These are phyloP conservation scores for Starmerella gropengiesseri DNA, from an alignment of 805 yeast species.

Conservation along the genomic window DNA sequence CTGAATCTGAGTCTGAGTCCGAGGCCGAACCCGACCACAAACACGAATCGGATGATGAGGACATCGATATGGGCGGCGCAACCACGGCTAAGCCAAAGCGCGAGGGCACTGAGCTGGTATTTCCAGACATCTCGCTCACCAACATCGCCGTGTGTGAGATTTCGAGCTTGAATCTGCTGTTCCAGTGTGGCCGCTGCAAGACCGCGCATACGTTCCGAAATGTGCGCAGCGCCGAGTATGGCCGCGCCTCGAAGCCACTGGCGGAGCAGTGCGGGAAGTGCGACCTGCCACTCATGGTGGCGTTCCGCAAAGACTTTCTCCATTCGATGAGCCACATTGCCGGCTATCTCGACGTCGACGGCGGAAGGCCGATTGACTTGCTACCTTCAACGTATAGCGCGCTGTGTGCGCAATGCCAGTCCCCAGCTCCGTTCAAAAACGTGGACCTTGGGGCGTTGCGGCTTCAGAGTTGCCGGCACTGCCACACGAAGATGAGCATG, in stretches of 20 bases:
- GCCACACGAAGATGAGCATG: slow-evolving; percentile 31
- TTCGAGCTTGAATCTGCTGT: slow-evolving; percentile 28
- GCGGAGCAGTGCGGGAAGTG: slow-evolving; percentile 31
- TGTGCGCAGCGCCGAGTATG: slow-evolving; percentile 30
- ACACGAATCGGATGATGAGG: slow-evolving; percentile 27
- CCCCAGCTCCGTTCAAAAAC: slow-evolving; percentile 26
- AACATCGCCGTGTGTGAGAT: slow-evolving; percentile 31
- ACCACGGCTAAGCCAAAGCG: slow-evolving; percentile 13
- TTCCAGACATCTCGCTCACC: slow-evolving; percentile 28
- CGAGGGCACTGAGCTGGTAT: slow-evolving; percentile 30
- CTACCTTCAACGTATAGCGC: slow-evolving; percentile 31
- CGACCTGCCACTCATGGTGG: slow-evolving; percentile 28
- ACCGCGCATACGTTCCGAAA: slow-evolving; percentile 29
- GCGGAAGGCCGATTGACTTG: slow-evolving; percentile 31
- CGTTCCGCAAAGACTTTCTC: slow-evolving; percentile 32
- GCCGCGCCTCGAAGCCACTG: slow-evolving; percentile 27
- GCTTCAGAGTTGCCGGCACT: slow-evolving; percentile 29
- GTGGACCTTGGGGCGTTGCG: slow-evolving; percentile 30
- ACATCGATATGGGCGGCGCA: slow-evolving; percentile 15
- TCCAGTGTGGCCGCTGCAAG: slow-evolving; percentile 33
- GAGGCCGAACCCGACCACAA: slow-evolving; percentile 9
- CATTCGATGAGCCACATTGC: slow-evolving; percentile 27
- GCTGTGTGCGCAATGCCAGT: slow-evolving; percentile 31
- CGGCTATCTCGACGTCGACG: slow-evolving; percentile 33
- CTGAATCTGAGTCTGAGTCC: slow-evolving; percentile 1